A percentile compares a stretch with the other conserved stretches of the same genome.
phyloP scores from a whole-genome alignment of 768 basidiomycete species.

The Lactifluus piperatus region DNA sequence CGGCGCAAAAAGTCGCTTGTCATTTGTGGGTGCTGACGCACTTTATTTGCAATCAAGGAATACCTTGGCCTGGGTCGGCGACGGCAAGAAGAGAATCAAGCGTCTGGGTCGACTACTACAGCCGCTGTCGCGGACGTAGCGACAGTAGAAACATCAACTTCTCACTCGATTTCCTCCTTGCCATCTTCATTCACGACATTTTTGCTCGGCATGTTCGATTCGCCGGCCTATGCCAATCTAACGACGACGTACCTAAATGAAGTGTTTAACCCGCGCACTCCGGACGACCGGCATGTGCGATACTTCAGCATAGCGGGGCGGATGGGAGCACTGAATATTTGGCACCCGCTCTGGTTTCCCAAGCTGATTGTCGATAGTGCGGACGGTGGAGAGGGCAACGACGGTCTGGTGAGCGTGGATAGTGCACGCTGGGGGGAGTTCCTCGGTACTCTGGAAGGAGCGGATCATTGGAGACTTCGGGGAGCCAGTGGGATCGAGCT shows the following conservation, averaged over 20 bases:
- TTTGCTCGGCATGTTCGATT: slow-evolving; percentile 83
- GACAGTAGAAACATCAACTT: background rate
- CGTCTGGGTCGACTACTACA: background rate
- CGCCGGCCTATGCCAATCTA: slow-evolving; percentile 92
- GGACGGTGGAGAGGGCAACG: slow-evolving; percentile 76
- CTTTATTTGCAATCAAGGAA: slow-evolving; percentile 38
- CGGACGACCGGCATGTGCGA: slow-evolving; percentile 71
- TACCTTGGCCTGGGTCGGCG: slow-evolving; percentile 78
- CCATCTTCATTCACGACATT: slow-evolving; percentile 83
- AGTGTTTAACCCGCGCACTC: slow-evolving; percentile 76
- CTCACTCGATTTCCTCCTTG: slow-evolving; percentile 49
- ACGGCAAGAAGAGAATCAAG: background rate
- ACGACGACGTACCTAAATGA: slow-evolving; percentile 75
- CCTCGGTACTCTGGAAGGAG: slow-evolving; percentile 78
- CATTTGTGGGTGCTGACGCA: background rate
- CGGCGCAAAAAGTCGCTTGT: slow-evolving; percentile 25
- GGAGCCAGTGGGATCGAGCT: slow-evolving; percentile 76
- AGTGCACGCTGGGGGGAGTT: slow-evolving; percentile 96
- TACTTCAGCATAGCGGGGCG: slow-evolving; percentile 90
- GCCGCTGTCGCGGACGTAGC: background rate
- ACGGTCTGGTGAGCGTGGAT: slow-evolving; percentile 86
- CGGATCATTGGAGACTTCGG: slow-evolving; percentile 95
- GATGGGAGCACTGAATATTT: slow-evolving; percentile 53
- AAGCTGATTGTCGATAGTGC: slow-evolving; percentile 88
- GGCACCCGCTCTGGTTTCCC: slow-evolving; percentile 96